Evolutionary conservation across 2,329 filamentous ascomycete species (phyloP).

Genomic region (Xylariaceae sp.): DNA sequence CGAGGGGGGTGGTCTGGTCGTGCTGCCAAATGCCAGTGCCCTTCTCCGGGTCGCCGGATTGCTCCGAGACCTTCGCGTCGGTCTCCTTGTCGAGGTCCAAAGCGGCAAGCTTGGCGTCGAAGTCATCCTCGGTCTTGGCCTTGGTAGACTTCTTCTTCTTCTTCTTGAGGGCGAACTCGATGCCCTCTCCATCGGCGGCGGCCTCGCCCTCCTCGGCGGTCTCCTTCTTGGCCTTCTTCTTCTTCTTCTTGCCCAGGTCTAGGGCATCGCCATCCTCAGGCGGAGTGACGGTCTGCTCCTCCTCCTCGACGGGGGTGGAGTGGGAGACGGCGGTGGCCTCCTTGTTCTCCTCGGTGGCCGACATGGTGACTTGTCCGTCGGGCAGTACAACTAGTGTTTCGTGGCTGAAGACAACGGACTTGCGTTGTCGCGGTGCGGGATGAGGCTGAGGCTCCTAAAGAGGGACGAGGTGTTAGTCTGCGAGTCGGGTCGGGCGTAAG

Average conservation of each 20-base stretch:
- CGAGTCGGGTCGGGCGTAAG: background rate
- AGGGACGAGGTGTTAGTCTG: constrained; percentile 5
- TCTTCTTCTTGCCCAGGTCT: constrained; percentile 67
- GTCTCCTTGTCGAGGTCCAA: constrained; percentile 53
- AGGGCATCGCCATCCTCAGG: constrained; percentile 53
- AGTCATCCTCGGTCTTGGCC: constrained; percentile 42
- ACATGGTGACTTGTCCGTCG: constrained; percentile 77
- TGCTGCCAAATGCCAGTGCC: constrained; percentile 90
- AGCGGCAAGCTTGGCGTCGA: constrained; percentile 57
- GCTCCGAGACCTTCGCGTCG: constrained; percentile 46
- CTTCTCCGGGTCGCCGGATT: constrained; percentile 71
- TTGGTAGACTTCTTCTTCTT: constrained; percentile 51
- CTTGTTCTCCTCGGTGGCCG: constrained; percentile 69
- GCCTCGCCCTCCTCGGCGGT: constrained; percentile 45
- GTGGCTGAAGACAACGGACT: constrained; percentile 91
- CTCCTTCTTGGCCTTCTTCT: constrained; percentile 50
- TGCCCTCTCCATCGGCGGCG: constrained; percentile 43
- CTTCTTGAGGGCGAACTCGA: constrained; percentile 79
- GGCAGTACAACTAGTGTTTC: constrained; percentile 81
- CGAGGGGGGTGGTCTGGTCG: constrained; percentile 70
- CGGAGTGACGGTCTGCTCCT: constrained; percentile 31
- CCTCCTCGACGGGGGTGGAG: constrained; percentile 33
- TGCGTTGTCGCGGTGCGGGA: constrained; percentile 67
- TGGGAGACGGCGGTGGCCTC: constrained; percentile 72
- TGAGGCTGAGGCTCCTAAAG: constrained; percentile 27